Evolutionary conservation across 179 eudicot genomes (phyloP).

Genomic region (Silene vulgaris): DNA sequence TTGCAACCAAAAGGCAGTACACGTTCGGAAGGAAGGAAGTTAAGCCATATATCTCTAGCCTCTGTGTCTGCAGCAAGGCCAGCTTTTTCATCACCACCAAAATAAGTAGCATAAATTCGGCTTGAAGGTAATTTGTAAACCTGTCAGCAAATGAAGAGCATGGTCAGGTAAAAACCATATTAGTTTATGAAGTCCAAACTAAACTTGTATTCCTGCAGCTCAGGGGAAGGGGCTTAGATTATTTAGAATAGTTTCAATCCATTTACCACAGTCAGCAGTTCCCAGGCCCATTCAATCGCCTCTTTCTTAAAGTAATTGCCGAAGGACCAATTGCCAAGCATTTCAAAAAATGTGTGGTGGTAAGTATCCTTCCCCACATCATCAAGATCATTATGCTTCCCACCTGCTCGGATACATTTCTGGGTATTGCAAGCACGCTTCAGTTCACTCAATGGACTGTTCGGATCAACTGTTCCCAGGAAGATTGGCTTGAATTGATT

Average conservation of each 20-base stretch:
- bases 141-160: constrained; percentile 31
- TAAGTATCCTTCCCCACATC: constrained; percentile 98
- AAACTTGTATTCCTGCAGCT: background rate
- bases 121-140: constrained; percentile 69
- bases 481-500: constrained; percentile 95
- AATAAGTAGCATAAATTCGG: constrained; percentile 86
- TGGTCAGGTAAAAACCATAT: constrained; percentile 8
- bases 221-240: background rate
- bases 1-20: constrained; percentile 96
- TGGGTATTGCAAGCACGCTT: constrained; percentile 97
- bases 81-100: constrained; percentile 94
- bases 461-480: constrained; percentile 85
- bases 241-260: background rate
- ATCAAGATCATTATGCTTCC: constrained; percentile 97
- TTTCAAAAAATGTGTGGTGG: constrained; percentile 95
- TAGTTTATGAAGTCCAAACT: background rate
- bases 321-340: constrained; percentile 99
- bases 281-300: constrained; percentile 94
- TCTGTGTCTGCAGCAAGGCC: constrained; percentile 84
- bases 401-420: constrained; percentile 96
- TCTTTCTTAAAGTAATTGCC: constrained; percentile 88
- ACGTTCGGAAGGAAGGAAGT: constrained; percentile 61
- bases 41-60: constrained; percentile 85
- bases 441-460: constrained; percentile 60
- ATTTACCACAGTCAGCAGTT: constrained; percentile 74